These are phyloP conservation scores for Blepharisma stoltei DNA, from an alignment of 73 alveolate species.

Conservation along the genomic window DNA sequence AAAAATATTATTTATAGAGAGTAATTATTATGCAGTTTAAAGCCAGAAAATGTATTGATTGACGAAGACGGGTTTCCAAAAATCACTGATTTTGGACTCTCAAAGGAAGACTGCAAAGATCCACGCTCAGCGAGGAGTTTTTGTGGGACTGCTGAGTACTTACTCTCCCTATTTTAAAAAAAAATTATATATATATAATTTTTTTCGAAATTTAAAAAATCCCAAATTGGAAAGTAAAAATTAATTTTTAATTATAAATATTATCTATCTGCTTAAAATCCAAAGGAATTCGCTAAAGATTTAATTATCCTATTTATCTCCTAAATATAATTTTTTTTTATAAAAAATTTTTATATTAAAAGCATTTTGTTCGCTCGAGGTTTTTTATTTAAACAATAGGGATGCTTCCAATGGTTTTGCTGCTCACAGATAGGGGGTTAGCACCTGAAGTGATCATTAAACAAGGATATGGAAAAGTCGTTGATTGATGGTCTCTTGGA, in stretches of 20 bases:
- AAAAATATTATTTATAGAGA: slow-evolving; percentile 72
- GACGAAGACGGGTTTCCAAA: slow-evolving; percentile 65
- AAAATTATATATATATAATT: too few species aligned
- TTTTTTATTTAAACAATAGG: slow-evolving; percentile 49
- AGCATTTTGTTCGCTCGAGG: too few species aligned
- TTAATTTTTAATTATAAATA: too few species aligned
- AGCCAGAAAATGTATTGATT: slow-evolving; percentile 73
- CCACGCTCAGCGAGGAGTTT: slow-evolving; percentile 48
- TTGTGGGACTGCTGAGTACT: slow-evolving; percentile 86
- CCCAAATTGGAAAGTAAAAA: too few species aligned
- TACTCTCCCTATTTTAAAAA: too few species aligned
- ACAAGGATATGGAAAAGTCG: slow-evolving; percentile 25
- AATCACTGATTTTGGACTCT: slow-evolving; percentile 74
- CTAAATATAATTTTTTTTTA: slow-evolving; percentile 16
- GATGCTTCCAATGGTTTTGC: too few species aligned
- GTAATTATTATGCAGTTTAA: slow-evolving; percentile 54
- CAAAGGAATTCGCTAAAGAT: too few species aligned
- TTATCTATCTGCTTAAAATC: too few species aligned
- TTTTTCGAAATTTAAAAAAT: too few species aligned
- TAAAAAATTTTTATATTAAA: too few species aligned
- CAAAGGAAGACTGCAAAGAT: slow-evolving; percentile 54
- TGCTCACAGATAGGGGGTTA: too few species aligned
- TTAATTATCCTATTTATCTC: too few species aligned
- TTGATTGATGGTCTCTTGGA: slow-evolving; percentile 25
- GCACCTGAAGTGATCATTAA: slow-evolving; percentile 29